These are phyloP conservation scores for Stephania japonica DNA, from an alignment of 164 flowering plant genomes.

Conservation along the genomic window DNA sequence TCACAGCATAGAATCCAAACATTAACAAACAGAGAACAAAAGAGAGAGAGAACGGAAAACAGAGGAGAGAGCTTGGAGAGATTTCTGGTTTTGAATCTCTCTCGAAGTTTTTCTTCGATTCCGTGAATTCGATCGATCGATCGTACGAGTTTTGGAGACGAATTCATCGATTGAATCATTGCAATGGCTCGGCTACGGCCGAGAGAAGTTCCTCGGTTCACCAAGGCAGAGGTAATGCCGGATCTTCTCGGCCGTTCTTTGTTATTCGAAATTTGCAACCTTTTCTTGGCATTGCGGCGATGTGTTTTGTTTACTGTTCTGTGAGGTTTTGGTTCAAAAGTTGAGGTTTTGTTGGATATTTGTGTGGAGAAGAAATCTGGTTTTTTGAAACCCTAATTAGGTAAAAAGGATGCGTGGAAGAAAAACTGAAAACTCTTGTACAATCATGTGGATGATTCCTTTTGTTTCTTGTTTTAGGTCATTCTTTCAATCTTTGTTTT, in stretches of 20 bases:
- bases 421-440: too few relatives aligned
- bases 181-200: conserved; percentile 17
- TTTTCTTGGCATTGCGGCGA: background rate
- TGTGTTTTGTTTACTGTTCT: too few relatives aligned
- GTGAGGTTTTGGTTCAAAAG: background rate
- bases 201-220: conserved; percentile 14
- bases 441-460: too few relatives aligned
- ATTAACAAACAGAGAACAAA: too few relatives aligned
- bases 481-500: too few relatives aligned
- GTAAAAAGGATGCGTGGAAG: too few relatives aligned
- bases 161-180: background rate
- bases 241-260: background rate
- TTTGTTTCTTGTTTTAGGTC: too few relatives aligned
- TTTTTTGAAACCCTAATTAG: too few relatives aligned
- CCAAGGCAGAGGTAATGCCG: conserved; percentile 10
- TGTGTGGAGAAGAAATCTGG: too few relatives aligned
- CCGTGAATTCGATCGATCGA: background rate
- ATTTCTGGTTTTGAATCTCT: background rate
- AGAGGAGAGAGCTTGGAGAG: background rate
- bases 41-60: too few relatives aligned
- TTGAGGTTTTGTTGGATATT: background rate
- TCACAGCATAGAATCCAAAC: too few relatives aligned
- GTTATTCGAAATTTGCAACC: background rate
- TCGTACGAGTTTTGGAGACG: background rate
- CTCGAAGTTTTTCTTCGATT: background rate